Evolutionary conservation across 2,329 filamentous ascomycete species (phyloP), one percentile per base, ranked within the genome.

Genomic region (Botrytis porri): DNA sequence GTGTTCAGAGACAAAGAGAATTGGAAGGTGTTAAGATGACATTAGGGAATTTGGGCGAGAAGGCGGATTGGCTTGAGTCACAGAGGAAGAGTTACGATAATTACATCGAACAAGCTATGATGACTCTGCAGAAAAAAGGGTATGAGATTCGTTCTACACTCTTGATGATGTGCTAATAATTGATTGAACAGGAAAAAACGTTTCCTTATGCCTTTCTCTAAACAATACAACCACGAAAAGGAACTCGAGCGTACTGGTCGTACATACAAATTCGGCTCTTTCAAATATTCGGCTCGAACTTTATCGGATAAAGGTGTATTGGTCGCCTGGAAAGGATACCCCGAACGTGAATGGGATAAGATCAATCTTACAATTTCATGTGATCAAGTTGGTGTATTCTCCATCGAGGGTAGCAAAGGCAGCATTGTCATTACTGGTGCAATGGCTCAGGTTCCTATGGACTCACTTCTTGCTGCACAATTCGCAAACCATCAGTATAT

Each of bases 81-180:
- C 96, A 99, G 83, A 89, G 97, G 74, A 97, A 97, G 86, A 96
- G 92, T 76, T 99, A 99, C 84, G 97, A 99, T 81, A 94, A 99
- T 84, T 99, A 99, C 83, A 97, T 99, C 80, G 97, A 99, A 84
- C 95, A 97, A 82, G 95, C 96, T 66, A 98, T 99, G 93, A 88
- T 95, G 74, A 99, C 97, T 7, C 86, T 99, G 73, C 96, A 98
- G 82, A 97, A 98, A 83, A 98, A 98, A 84, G 95, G 92, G 88
- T 91, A 86, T 81, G 88, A 3, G 67, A 43, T 41, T 64, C 16
- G 37, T 5, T 62, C 54, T 63, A 61, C 57, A 22, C 72, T 43
- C 3, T 51, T 7, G 64, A 48, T 51, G 37, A 1, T 60, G 29
- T 70, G 67, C 77, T 77, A 76, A 77, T 70, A 69, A 70, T 72